A percentile compares a stretch with the other conserved stretches of the same genome.
Evolutionary conservation across 169 alveolate genomes (phyloP).

Genomic region (Cryptosporidium ubiquitum): DNA sequence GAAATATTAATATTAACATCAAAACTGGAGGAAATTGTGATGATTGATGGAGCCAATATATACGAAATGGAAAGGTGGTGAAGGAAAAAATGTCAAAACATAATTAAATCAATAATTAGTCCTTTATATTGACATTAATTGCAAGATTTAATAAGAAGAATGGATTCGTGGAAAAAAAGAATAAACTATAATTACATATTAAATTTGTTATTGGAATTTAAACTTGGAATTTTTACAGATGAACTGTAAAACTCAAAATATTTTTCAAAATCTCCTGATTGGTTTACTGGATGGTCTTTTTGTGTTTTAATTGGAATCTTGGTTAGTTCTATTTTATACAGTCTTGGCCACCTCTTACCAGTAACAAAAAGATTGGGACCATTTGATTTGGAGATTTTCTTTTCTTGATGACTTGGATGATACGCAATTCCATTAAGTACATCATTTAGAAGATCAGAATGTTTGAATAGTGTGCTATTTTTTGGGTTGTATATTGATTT

Average conservation of each 20-base stretch:
- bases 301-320: slow-evolving; percentile 1
- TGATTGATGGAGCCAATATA: slow-evolving; percentile 36
- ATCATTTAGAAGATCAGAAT: slow-evolving; percentile 44
- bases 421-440: slow-evolving; percentile 71
- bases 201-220: neutral
- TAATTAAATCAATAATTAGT: neutral
- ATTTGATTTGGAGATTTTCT: neutral
- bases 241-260: neutral
- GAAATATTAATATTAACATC: slow-evolving; percentile 43
- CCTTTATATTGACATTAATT: neutral
- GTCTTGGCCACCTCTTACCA: slow-evolving; percentile 73
- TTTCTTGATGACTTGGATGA: slow-evolving; percentile 25
- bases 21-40: slow-evolving; percentile 23
- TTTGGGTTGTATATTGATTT: slow-evolving; percentile 41
- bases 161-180: neutral
- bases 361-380: slow-evolving; percentile 61
- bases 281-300: neutral
- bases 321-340: slow-evolving; percentile 23
- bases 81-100: neutral
- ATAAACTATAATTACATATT: neutral
- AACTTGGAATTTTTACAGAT: neutral
- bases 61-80: slow-evolving; percentile 35
- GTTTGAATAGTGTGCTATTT: slow-evolving; percentile 26
- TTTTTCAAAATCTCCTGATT: slow-evolving; percentile 1
- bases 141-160: neutral